A percentile compares a stretch with the other conserved stretches of the same genome.
Evolutionary conservation across 2,329 filamentous ascomycete species (phyloP).

Genomic region (Drechslerella coelobrocha): DNA sequence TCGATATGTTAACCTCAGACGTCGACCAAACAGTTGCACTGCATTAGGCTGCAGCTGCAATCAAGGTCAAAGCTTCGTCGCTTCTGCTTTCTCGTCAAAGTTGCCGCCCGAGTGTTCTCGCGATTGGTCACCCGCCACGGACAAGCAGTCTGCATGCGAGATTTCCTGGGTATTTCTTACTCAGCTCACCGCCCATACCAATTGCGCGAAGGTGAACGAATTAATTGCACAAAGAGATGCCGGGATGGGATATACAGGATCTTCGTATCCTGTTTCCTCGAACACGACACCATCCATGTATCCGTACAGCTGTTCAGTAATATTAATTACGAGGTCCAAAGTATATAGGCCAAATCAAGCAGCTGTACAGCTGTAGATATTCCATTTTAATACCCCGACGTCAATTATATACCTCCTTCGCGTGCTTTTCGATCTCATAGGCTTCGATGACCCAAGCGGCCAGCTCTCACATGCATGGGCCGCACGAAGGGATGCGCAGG

Average conservation of each 20-base stretch:
- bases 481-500: neutral
- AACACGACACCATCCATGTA: neutral
- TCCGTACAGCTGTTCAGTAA: neutral
- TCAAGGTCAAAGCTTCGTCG: constrained; percentile 44
- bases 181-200: too few species aligned
- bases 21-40: constrained; percentile 39
- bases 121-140: constrained; percentile 32
- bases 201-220: too few species aligned
- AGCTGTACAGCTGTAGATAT: too few species aligned
- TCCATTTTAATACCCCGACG: too few species aligned
- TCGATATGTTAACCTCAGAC: constrained; percentile 28
- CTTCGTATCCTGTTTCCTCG: too few species aligned
- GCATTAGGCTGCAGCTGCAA: constrained; percentile 47
- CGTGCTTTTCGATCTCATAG: neutral
- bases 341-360: too few species aligned
- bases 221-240: neutral
- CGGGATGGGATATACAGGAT: too few species aligned
- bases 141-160: constrained; percentile 11
- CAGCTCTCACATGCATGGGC: neutral
- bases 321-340: too few species aligned
- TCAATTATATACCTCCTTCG: neutral
- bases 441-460: neutral
- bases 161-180: constrained; percentile 5
- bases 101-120: constrained; percentile 16
- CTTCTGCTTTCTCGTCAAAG: constrained; percentile 32